Evolutionary conservation across 129 eudicot species (phyloP).

Genomic region (Centrapalus pauciflorus): DNA sequence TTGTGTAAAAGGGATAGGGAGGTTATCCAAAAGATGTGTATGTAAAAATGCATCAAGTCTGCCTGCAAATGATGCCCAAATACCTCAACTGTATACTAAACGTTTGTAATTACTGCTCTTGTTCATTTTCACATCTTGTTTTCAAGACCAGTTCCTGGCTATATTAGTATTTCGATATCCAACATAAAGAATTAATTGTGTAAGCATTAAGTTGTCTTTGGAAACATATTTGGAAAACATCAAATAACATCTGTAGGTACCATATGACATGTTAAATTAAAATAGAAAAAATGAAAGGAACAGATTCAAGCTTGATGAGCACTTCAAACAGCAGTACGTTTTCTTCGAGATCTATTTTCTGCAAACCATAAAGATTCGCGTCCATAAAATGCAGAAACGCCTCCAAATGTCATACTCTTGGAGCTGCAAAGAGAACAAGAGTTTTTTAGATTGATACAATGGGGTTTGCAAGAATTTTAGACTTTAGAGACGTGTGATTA

Average conservation of each 20-base stretch:
- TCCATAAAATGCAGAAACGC: neutral
- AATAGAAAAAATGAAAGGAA: no score
- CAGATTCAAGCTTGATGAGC: no score
- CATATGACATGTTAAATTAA: no score
- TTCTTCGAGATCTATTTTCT: neutral
- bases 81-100: constrained; percentile 15
- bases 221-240: no score
- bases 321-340: neutral
- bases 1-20: constrained; percentile 8
- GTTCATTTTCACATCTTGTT: no score
- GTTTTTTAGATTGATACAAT: neutral
- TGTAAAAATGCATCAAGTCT: constrained; percentile 18
- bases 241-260: no score
- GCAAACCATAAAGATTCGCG: neutral
- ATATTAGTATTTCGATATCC: no score
- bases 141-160: no score
- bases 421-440: constrained; percentile 35
- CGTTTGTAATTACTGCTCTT: neutral
- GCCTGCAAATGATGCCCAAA: constrained; percentile 12
- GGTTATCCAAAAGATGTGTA: constrained; percentile 8
- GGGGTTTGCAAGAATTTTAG: neutral
- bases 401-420: constrained; percentile 35
- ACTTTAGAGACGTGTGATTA: neutral
- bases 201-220: no score
- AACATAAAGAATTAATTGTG: no score